Conservation (phyloP, 768 basidiomycete species). For the Mrakia hoshinonis region DNA sequence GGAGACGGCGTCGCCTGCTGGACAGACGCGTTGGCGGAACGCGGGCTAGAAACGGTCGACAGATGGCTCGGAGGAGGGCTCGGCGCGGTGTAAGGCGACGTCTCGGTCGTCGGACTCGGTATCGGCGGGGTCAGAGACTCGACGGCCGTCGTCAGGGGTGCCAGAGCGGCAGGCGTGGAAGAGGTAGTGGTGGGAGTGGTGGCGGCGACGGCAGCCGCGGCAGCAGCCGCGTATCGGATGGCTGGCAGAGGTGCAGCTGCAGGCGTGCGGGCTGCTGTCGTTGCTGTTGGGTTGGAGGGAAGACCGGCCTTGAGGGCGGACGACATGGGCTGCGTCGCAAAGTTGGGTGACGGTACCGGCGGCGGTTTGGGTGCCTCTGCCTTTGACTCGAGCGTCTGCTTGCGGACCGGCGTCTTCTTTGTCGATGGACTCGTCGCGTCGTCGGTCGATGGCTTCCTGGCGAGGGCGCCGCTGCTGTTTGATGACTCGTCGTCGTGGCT, state of each 20-base stretch:
- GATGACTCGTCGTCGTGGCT: conserved; percentile 26
- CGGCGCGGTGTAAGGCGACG: conserved; percentile 34
- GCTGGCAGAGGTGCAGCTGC: conserved; percentile 51
- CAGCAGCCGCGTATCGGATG: conserved; percentile 85
- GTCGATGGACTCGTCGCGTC: conserved; percentile 35
- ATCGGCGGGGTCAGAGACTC: background rate
- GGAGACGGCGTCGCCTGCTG: background rate
- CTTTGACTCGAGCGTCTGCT: conserved; percentile 47
- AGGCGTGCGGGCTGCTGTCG: conserved; percentile 25
- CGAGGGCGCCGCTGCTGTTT: conserved; percentile 14
- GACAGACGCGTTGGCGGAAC: conserved; percentile 1
- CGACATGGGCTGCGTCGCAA: conserved; percentile 66
- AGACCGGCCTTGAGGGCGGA: conserved; percentile 67
- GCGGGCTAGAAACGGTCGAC: conserved; percentile 5
- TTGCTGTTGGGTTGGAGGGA: conserved; percentile 26
- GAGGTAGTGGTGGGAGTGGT: conserved; percentile 26
- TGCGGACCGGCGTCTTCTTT: conserved; percentile 37
- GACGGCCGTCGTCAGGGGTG: background rate
- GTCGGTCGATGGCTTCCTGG: conserved; percentile 10
- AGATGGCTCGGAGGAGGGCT: conserved; percentile 20
- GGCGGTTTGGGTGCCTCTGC: conserved; percentile 52
- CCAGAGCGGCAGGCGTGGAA: background rate
- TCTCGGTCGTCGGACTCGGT: conserved; percentile 29
- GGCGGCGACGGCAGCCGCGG: conserved; percentile 55
- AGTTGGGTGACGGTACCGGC: conserved; percentile 58